These are phyloP conservation scores for Phyllosticta citribraziliensis DNA, from an alignment of 2,329 filamentous ascomycete genomes.

Conservation along the genomic window DNA sequence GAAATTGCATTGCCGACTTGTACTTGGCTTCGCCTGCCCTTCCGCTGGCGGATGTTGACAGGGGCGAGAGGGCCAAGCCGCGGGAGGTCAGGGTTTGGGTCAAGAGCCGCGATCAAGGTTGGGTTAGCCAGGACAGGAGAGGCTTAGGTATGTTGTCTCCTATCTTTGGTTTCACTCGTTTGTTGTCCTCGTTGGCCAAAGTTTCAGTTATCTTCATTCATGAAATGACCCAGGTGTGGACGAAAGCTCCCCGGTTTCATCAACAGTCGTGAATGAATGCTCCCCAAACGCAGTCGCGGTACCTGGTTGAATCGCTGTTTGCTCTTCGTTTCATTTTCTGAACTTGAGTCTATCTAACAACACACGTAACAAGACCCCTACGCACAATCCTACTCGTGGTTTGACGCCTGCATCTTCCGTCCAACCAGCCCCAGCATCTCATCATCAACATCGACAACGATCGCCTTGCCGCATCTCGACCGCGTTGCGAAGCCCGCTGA, in stretches of 20 bases:
- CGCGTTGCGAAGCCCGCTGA: background rate
- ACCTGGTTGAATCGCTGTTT: background rate
- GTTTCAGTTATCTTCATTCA: too few relatives aligned
- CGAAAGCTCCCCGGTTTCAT: too few relatives aligned
- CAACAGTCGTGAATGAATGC: too few relatives aligned
- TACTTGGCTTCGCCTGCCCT: background rate
- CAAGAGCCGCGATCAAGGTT: constrained; percentile 22
- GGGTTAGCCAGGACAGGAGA: constrained; percentile 15
- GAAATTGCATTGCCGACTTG: background rate
- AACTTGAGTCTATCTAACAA: background rate
- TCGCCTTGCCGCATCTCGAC: background rate
- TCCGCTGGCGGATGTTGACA: background rate
- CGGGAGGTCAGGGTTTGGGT: constrained; percentile 20
- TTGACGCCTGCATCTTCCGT: constrained; percentile 23
- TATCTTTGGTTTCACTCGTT: too few relatives aligned
- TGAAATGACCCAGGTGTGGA: too few relatives aligned
- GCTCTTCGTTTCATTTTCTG: background rate
- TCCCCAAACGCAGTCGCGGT: too few relatives aligned
- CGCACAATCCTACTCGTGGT: constrained; percentile 21
- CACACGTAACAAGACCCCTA: constrained; percentile 13
- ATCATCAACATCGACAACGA: background rate
- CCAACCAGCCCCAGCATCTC: constrained; percentile 15
- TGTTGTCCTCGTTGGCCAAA: too few relatives aligned
- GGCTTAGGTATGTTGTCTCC: background rate
- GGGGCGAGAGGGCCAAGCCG: constrained; percentile 10